Conservation (phyloP, 495 filamentous ascomycete species). For the Neurospora tetrasperma region DNA sequence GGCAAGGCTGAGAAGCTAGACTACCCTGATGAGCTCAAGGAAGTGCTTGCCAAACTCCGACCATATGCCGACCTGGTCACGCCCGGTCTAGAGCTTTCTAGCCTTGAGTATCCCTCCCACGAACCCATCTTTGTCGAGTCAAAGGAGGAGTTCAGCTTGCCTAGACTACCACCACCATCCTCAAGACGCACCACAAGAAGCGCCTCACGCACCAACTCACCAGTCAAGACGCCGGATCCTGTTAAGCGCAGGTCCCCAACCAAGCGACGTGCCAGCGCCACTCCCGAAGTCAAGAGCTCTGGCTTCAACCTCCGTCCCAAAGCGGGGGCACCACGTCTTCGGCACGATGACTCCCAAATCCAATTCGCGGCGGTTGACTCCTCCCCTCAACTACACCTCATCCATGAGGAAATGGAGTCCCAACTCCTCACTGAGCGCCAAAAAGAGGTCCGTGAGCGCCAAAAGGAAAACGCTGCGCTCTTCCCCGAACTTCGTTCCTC, state of each 20-base stretch:
- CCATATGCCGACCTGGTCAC: slow-evolving; percentile 31
- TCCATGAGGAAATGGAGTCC: slow-evolving; percentile 37
- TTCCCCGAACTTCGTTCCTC: slow-evolving; percentile 62
- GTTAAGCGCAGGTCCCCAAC: slow-evolving; percentile 13
- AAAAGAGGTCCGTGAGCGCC: slow-evolving; percentile 55
- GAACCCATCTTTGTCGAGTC: slow-evolving; percentile 41
- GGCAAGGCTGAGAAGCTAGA: slow-evolving; percentile 25
- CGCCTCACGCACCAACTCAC: neutral
- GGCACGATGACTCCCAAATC: slow-evolving; percentile 71
- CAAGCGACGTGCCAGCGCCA: slow-evolving; percentile 18
- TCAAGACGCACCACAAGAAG: slow-evolving; percentile 6
- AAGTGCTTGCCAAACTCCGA: slow-evolving; percentile 26
- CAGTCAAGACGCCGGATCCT: slow-evolving; percentile 16
- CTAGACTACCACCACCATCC: slow-evolving; percentile 11
- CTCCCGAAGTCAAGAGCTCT: slow-evolving; percentile 17
- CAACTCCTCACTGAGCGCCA: slow-evolving; percentile 66
- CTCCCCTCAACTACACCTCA: slow-evolving; percentile 29
- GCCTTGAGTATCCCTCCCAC: slow-evolving; percentile 17
- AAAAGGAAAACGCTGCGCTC: slow-evolving; percentile 56
- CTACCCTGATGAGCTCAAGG: slow-evolving; percentile 35
- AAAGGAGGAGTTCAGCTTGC: slow-evolving; percentile 33
- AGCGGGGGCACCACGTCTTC: slow-evolving; percentile 29
- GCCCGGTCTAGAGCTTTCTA: slow-evolving; percentile 28
- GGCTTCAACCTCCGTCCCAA: slow-evolving; percentile 10
- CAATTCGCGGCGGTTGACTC: slow-evolving; percentile 59